Conservation (phyloP, 139 green algal species). For the Auxenochlorella pyrenoidosa region DNA sequence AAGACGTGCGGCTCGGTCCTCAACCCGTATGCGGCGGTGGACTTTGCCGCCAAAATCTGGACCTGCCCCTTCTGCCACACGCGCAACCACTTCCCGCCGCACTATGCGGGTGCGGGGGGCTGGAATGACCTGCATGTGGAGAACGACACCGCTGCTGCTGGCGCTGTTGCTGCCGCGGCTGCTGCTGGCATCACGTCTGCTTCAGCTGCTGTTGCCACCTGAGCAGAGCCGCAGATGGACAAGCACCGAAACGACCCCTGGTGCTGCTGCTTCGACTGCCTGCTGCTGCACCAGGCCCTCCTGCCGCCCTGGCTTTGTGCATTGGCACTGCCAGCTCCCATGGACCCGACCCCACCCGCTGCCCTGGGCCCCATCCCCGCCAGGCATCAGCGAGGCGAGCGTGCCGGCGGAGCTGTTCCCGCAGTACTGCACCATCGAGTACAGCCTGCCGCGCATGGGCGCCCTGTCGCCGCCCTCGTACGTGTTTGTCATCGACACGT, state of each 20-base stretch:
- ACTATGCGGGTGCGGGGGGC: conserved; percentile 75
- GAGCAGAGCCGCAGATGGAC: neutral
- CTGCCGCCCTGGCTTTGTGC: no score
- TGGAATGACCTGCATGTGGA: neutral
- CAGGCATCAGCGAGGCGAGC: conserved; percentile 76
- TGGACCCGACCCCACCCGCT: conserved; percentile 77
- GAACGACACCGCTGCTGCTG: neutral
- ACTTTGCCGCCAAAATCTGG: conserved; percentile 95
- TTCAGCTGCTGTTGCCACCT: neutral
- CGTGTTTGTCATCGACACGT: conserved; percentile 97
- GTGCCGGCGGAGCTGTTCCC: conserved; percentile 97
- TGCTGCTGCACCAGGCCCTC: neutral
- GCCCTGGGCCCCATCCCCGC: conserved; percentile 77
- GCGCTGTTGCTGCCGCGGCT: no score
- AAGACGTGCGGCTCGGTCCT: conserved; percentile 92
- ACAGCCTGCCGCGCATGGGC: conserved; percentile 76
- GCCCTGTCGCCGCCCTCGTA: conserved; percentile 83
- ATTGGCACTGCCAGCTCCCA: neutral
- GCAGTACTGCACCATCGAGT: conserved; percentile 97
- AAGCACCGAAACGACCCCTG: neutral
- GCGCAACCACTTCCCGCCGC: conserved; percentile 96
- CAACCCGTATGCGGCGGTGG: conserved; percentile 93
- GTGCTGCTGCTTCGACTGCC: neutral
- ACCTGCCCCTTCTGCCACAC: conserved; percentile 96
- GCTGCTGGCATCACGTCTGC: no score